Evolutionary conservation across 192 early-diverging fungal species (phyloP), one percentile per base, ranked within the genome.

Genomic region (Mortierella alpina): DNA sequence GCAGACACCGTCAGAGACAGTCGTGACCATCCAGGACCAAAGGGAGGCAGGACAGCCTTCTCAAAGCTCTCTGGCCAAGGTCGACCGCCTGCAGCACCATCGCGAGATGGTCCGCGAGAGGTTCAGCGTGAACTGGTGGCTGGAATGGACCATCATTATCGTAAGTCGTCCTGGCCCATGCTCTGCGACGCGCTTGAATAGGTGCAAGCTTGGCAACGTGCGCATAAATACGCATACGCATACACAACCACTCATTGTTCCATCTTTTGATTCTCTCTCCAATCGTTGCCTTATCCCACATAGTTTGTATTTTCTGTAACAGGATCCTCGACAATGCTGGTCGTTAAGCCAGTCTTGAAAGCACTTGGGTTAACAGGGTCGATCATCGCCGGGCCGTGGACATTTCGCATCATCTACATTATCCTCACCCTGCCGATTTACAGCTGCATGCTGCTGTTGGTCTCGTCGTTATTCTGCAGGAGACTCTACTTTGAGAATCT

Each of bases 81-180:
- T 22, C 7, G 77, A 80, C 22, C 77, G 77, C 17, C 55, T 80
- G 31, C 64, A 61, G 6, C 70, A 72, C 49, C 77, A 80, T 42
- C 70, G 70, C 17, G 77, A 46, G 23, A 80, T 80, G 77, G 70
- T 80, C 18, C 70, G 65, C 5, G 59, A 80, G 23, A 50, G 77
- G 12, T 80, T 72, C 54, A 80, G 77, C 20, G 48, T 60, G 15
- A 80, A 80, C 60, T 80, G 77, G 77, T 80, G 77, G 77, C 2
- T 80, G 48, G 77, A 80, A 66, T 80, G 77, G 77, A 63, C 63
- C 13, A 68, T 72, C 55, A 80, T 80, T 54, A 40, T 80, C 55
- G 77, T 80, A 80, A 57, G 54, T n/a, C 15, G 20, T 14, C 18
- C 39, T 7, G 1, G 31, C 39, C 7, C 17, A 12, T 59, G 18